A percentile compares a stretch with the other conserved stretches of the same genome.
Evolutionary conservation across 2,329 filamentous ascomycete species (phyloP).

Genomic region (Botrytis hyacinthi): DNA sequence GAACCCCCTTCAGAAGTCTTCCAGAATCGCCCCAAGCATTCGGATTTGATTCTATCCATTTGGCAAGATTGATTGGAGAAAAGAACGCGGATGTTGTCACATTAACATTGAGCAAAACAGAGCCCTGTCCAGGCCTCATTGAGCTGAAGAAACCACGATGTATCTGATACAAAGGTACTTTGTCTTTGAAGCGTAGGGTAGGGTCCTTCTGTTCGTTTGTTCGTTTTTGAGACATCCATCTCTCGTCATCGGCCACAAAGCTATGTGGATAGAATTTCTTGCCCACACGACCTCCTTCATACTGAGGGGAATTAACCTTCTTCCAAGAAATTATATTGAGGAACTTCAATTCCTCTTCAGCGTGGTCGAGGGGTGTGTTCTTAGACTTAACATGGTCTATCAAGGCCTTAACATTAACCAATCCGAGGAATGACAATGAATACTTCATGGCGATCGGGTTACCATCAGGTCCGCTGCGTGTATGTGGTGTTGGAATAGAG

Average conservation of each 20-base stretch:
- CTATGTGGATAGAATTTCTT: constrained; percentile 23
- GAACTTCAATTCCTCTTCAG: constrained; percentile 8
- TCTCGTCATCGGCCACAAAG: neutral
- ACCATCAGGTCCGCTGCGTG: neutral
- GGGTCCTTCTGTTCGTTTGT: neutral
- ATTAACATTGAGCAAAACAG: constrained; percentile 24
- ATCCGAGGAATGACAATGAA: neutral
- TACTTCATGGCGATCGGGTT: neutral
- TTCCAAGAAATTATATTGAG: constrained; percentile 27
- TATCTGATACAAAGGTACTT: neutral
- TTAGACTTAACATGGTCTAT: neutral
- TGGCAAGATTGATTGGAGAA: neutral
- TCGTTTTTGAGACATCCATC: neutral
- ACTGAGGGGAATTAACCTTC: constrained; percentile 2
- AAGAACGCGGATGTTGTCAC: constrained; percentile 9
- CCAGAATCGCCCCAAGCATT: neutral
- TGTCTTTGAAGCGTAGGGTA: neutral
- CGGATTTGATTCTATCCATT: neutral
- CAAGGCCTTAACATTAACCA: neutral
- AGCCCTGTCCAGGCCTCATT: constrained; percentile 20
- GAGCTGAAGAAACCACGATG: constrained; percentile 24
- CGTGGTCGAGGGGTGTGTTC: neutral
- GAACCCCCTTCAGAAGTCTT: neutral
- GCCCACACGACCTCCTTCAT: constrained; percentile 11
- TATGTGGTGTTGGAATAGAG: neutral